These are phyloP conservation scores for Zygosaccharomyces rouxii DNA, from an alignment of 805 yeast genomes.

Conservation along the genomic window DNA sequence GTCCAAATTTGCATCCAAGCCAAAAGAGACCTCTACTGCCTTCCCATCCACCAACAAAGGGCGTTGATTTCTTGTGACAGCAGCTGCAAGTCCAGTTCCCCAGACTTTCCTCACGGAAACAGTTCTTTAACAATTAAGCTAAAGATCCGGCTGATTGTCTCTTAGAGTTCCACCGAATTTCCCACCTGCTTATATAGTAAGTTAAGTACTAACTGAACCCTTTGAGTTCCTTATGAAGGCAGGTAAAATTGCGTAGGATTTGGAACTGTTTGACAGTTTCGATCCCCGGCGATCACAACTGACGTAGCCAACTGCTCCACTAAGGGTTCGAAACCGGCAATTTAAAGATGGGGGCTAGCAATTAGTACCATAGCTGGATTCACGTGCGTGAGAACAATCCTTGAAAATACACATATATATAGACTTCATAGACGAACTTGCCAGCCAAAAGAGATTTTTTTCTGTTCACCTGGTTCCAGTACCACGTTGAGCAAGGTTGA, in stretches of 20 bases:
- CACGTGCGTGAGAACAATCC: background rate
- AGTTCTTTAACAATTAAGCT: background rate
- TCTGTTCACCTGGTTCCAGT: slow-evolving; percentile 54
- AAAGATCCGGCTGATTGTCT: slow-evolving; percentile 8
- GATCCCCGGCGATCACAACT: background rate
- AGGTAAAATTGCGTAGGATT: slow-evolving; percentile 5
- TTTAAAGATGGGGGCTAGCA: background rate
- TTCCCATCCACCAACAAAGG: slow-evolving; percentile 23
- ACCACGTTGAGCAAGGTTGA: slow-evolving; percentile 55
- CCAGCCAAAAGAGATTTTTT: slow-evolving; percentile 63
- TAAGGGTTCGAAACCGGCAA: background rate
- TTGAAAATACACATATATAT: background rate
- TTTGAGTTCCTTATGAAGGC: slow-evolving; percentile 3
- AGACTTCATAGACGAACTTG: slow-evolving; percentile 34
- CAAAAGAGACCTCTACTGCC: slow-evolving; percentile 33
- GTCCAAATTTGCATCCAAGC: slow-evolving; percentile 14
- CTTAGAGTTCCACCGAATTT: slow-evolving; percentile 38
- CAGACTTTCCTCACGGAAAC: slow-evolving; percentile 25
- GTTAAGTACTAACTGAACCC: background rate
- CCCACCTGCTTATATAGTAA: slow-evolving; percentile 32
- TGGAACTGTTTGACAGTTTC: slow-evolving; percentile 6
- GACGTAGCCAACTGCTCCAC: background rate
- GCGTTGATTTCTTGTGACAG: slow-evolving; percentile 33
- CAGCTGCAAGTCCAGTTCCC: slow-evolving; percentile 25
- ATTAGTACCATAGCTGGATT: background rate